Conservation (phyloP, 2,329 filamentous ascomycete species). For the Blastomyces parvus region DNA sequence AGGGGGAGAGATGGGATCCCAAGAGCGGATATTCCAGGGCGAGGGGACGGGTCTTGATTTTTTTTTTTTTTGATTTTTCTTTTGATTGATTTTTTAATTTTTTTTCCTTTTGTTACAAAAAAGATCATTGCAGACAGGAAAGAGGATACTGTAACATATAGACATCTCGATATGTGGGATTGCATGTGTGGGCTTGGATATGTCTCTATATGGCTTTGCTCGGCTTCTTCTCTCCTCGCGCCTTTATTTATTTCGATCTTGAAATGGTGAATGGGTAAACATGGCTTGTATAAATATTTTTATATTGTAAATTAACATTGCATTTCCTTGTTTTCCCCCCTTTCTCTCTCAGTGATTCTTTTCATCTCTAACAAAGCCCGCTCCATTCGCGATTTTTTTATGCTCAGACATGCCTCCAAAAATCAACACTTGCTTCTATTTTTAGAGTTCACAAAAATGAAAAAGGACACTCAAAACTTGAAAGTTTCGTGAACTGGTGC, state of each 20-base stretch:
- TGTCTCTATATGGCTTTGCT: not conserved
- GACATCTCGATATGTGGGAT: not conserved
- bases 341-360: too few species aligned
- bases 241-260: not conserved
- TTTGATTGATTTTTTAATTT: too few species aligned
- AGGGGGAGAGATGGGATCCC: constrained; percentile 13
- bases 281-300: not conserved
- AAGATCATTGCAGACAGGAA: not conserved
- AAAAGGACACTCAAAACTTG: too few species aligned
- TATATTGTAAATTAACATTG: not conserved
- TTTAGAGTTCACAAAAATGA: too few species aligned
- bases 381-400: too few species aligned
- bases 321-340: not conserved
- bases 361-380: too few species aligned
- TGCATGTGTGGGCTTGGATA: not conserved
- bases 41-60: constrained; percentile 12
- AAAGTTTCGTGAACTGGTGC: too few species aligned
- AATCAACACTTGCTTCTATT: too few species aligned
- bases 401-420: too few species aligned
- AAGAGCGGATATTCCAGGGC: constrained; percentile 12
- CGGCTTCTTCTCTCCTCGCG: not conserved
- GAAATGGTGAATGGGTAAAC: not conserved
- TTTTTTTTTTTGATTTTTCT: too few species aligned
- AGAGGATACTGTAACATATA: not conserved
- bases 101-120: too few species aligned